phyloP scores from a whole-genome alignment of 495 filamentous ascomycete species.

The Sporormia fimetaria region DNA sequence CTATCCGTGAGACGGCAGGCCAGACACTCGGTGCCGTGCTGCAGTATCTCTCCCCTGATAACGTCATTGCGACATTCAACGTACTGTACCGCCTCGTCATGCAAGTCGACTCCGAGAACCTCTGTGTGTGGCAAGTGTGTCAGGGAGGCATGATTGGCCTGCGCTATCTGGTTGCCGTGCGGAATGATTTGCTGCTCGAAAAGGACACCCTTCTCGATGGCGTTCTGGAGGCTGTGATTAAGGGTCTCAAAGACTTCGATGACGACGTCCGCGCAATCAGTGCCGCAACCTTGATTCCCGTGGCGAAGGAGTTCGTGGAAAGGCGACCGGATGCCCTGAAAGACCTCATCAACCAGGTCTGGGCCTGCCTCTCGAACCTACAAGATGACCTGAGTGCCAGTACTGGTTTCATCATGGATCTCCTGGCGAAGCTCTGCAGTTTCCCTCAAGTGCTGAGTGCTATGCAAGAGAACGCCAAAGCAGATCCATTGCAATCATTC shows the following conservation, averaged over 20 bases:
- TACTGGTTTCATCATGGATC: constrained; percentile 95
- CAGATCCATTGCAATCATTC: constrained; percentile 77
- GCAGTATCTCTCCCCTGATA: constrained; percentile 59
- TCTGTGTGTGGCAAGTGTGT: constrained; percentile 79
- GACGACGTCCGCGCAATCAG: constrained; percentile 96
- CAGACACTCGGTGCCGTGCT: constrained; percentile 85
- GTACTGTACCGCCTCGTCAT: constrained; percentile 81
- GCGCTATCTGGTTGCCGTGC: constrained; percentile 84
- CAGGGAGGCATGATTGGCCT: constrained; percentile 97
- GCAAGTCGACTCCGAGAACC: constrained; percentile 66
- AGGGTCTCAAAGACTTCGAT: constrained; percentile 77
- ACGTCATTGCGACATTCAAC: constrained; percentile 69
- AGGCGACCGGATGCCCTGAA: constrained; percentile 66
- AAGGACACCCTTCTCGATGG: constrained; percentile 82
- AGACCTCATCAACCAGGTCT: constrained; percentile 81
- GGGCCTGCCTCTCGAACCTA: constrained; percentile 90
- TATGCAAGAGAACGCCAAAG: constrained; percentile 81
- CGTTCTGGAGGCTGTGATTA: constrained; percentile 84
- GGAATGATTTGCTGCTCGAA: constrained; percentile 77
- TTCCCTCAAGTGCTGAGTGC: constrained; percentile 86
- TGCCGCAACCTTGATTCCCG: constrained; percentile 89
- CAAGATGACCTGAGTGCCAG: constrained; percentile 95
- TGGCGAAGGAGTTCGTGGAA: constrained; percentile 83
- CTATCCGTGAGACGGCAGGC: constrained; percentile 92
- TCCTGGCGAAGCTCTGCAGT: constrained; percentile 87